Base-by-base conservation (phyloP, 805 yeast species). In the Candida dajiaensis region DNA sequence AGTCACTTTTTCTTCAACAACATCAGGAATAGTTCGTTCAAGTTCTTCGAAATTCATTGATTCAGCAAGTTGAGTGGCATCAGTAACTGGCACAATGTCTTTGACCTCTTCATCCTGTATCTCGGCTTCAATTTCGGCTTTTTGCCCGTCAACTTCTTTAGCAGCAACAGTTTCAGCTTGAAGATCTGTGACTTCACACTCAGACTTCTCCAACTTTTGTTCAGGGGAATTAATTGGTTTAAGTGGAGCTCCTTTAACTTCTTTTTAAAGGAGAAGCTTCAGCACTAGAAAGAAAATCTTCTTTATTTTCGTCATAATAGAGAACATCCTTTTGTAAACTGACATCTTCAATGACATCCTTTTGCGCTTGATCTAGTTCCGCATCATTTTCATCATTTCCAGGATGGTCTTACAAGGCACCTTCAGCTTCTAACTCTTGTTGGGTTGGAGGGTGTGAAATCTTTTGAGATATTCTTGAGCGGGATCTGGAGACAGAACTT, bases 401-500 rank as follows among this genome's bases (percentile, higher is more conserved):
- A 21, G 52, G 73, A 50, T 73, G 81, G 28, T 74, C 63, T 43
- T 54, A 44, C 47, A 80, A 64, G 0, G 80, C 86, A 40, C 85
- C 86, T 55, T 77, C 85, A 45, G 71, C 64, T 31, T 69, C 73
- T 51, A 80, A 68, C 40, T 73, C 80, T 2, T 61, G 58, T n/a
- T 71, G 61, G n/a, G 62, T 58, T 16, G 69, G 68, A 16, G 58
- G 58, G 22, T 61, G 53, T 48, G 67, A 69, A 16, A 33, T 33
- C 42, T 61, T 56, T 5, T 66, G 60, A 21, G 43, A 43, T 23
- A 68, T 70, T 62, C 85, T 71, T 8, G 85, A 77, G 56, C 85
- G 69, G 1, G 85, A 80, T 61, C 85, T 70, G 1, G 86, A 81
- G 40, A 81, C 78, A 1, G 85, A 77, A 54, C 89, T 74, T 52